Conservation (phyloP, 2,329 filamentous ascomycete genomes). For the Onygenales sp. region DNA sequence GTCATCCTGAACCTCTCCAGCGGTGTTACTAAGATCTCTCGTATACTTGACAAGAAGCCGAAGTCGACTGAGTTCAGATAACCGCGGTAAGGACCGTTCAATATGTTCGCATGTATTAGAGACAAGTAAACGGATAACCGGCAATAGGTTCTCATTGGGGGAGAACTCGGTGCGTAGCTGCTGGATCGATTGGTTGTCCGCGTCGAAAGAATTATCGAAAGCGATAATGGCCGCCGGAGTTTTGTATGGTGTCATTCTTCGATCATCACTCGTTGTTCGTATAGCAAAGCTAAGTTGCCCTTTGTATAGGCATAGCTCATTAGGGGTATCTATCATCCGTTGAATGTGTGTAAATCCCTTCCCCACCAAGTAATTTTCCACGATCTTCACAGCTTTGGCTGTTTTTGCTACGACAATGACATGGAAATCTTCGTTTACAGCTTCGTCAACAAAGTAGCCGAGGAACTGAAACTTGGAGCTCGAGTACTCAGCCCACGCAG, state of each 20-base stretch:
- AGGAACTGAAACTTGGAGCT: conserved; percentile 38
- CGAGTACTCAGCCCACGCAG: conserved; percentile 38
- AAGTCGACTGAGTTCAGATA: conserved; percentile 24
- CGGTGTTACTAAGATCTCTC: conserved; percentile 21
- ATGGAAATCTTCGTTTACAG: conserved; percentile 26
- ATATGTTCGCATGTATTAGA: conserved; percentile 40
- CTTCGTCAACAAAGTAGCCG: conserved; percentile 31
- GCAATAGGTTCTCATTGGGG: conserved; percentile 26
- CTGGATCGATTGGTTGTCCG: conserved; percentile 21
- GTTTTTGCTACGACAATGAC: conserved; percentile 29
- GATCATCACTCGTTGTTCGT: conserved; percentile 21
- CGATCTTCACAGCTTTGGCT: conserved; percentile 25
- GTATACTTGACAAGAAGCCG: conserved; percentile 26
- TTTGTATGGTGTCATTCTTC: conserved; percentile 23
- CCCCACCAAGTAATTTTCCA: conserved; percentile 34
- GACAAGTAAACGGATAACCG: conserved; percentile 35
- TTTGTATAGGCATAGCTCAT: conserved; percentile 29
- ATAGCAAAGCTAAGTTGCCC: conserved; percentile 28
- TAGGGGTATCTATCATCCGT: conserved; percentile 18
- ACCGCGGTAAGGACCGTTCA: conserved; percentile 31
- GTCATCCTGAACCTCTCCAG: conserved; percentile 34
- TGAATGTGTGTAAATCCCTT: conserved; percentile 23
- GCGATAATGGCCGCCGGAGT: conserved; percentile 32
- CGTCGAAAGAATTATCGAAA: conserved; percentile 34
- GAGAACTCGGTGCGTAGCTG: conserved; percentile 10